Base-by-base conservation (phyloP, 106 monocot species). In the Acorus calamus region DNA sequence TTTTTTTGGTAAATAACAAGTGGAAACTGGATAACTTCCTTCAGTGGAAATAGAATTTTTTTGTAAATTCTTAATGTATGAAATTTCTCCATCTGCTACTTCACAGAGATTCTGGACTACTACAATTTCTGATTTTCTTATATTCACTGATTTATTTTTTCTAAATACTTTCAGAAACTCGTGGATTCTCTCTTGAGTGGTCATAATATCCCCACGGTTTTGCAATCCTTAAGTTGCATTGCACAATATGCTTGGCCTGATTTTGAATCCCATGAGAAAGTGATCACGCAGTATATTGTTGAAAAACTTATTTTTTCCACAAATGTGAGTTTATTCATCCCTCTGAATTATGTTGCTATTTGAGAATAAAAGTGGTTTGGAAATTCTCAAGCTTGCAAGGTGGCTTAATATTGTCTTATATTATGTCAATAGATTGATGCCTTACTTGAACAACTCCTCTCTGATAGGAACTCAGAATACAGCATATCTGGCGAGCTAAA, bases 211-310 rank as follows among this genome's bases (percentile, higher is more conserved):
- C 81, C 86, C 2, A 79, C 94, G 9, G 41, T 80, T 46, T 80
- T 94, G 67, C 94, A 90, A 66, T 84, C 89, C 47, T 73, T 89
- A 65, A 80, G 84, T 64, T 82, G 66, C 69, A 71, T 87, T 65
- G 74, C 75, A 66, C 70, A 74, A 28, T 59, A 66, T 71, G 77
- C 67, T 57, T 79, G 71, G 46, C 65, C 66, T 14, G 62, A 70
- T 11, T 84, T 70, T 76, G 73, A 84, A 74, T 63, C 56, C 58
- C 59, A 77, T 53, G 65, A 71, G 44, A 67, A 80, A 8, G 43
- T 81, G 52, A 75, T 94, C 9, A 74, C 57, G 28, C 63, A 77
- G 47, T 79, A 78, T 44, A 77, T 86, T 68, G 53, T 69, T 73
- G 59, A 73, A 47, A 73, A 79, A 10, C 59, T 86, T 61, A 74